Evolutionary conservation across 345 rosid genomes (phyloP).

Genomic region (Isatis tinctoria): DNA sequence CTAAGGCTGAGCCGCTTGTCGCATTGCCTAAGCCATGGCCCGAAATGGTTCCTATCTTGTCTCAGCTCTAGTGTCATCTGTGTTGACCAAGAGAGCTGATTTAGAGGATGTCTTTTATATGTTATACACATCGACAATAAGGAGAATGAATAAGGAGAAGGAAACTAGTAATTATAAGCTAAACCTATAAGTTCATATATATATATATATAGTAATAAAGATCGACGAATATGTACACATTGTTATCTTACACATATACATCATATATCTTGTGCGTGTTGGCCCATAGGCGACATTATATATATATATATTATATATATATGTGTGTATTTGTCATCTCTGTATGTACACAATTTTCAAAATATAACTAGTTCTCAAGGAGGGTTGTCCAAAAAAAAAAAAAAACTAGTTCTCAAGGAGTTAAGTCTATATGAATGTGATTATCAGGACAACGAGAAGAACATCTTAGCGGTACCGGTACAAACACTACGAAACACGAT

Average conservation of each 20-base stretch:
- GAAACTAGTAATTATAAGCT: background rate
- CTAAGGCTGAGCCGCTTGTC: slow-evolving; percentile 47
- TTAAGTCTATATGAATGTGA: background rate
- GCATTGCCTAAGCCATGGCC: slow-evolving; percentile 39
- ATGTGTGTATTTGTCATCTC: no score
- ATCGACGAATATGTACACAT: background rate
- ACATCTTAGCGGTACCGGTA: slow-evolving; percentile 79
- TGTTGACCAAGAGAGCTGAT: background rate
- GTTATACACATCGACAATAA: background rate
- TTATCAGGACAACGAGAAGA: slow-evolving; percentile 89
- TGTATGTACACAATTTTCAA: background rate
- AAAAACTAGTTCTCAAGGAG: background rate
- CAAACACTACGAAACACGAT: slow-evolving; percentile 84
- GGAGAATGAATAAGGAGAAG: background rate
- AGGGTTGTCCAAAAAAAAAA: no score
- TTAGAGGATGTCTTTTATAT: background rate
- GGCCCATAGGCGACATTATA: background rate
- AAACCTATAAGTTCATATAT: background rate
- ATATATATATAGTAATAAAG: background rate
- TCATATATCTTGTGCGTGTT: background rate
- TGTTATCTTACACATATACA: background rate
- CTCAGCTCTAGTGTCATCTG: slow-evolving; percentile 23
- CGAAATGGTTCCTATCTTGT: slow-evolving; percentile 29
- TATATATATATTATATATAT: background rate
- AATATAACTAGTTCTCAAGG: background rate